Evolutionary conservation across 192 early-diverging fungal genomes (phyloP), one percentile per base, ranked within the genome.

Genomic region (Gamsiella multidivaricata): DNA sequence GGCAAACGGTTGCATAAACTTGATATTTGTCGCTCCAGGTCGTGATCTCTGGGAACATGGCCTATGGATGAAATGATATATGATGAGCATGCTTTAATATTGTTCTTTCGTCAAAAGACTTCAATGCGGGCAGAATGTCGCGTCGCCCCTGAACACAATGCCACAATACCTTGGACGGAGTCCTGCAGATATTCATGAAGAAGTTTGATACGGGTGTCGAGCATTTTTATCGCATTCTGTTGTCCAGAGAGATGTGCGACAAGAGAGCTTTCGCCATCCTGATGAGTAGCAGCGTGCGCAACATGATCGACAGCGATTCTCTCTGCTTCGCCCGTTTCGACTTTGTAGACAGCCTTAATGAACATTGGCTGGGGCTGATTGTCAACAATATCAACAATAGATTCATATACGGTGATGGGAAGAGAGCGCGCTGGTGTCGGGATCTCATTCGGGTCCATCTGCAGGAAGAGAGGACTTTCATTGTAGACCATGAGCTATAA

Each of bases 271-370:
- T 82, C 75, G n/a, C 81, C 76, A 31, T 81, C 70, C 31, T 87
- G 88, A 15, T 74, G 70, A n/a, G 83, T 85, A 14, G 85, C 84
- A 6, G 84, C 86, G 50, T 91, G 88, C 20, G 93, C 92, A 34
- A 95, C 90, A 71, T 95, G 94, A 69, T 96, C 92, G 11, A 96
- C 89, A 10, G 94, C 93, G 68, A 96, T 93, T 39, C 94, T 84
- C 69, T 96, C 94, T 32, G 93, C 93, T 60, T 96, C 94, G 26
- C 89, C 89, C 7, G 94, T 94, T 61, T 94, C 93, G 25, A 96
- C 88, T 65, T 88, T 90, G 79, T 94, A 96, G 28, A 83, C 55
- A 17, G 85, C 63, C 62, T 87, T 79, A 11, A 89, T 82, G 64
- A 96, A 93, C 37, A 90, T 69, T 28, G 89, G 82, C 45, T 87